Evolutionary conservation across 2,329 filamentous ascomycete genomes (phyloP).

Genomic region (Aspergillus puulaauensis): DNA sequence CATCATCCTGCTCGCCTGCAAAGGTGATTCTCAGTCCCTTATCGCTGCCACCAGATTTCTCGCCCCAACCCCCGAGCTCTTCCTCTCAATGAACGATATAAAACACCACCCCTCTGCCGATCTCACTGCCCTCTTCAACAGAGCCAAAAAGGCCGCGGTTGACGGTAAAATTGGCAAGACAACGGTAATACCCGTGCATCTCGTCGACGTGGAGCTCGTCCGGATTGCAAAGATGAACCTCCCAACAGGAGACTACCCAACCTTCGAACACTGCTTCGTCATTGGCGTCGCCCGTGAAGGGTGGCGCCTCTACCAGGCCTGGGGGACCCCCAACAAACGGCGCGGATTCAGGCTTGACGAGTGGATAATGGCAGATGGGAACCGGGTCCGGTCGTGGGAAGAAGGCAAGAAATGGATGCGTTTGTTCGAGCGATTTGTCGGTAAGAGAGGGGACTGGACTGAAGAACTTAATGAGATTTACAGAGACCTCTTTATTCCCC

Average conservation of each 20-base stretch:
- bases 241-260: no score
- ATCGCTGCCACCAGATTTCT: not conserved
- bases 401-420: not conserved
- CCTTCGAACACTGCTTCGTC: not conserved
- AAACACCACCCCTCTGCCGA: not conserved
- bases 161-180: not conserved
- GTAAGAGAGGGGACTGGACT: not conserved
- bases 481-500: not conserved
- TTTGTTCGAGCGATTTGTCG: not conserved
- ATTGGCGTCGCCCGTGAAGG: not conserved
- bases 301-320: not conserved
- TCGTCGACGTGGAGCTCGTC: not conserved
- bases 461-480: not conserved
- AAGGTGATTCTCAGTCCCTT: not conserved
- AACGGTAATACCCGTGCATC: not conserved
- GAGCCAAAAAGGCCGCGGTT: not conserved
- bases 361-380: not conserved
- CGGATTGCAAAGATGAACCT: not conserved
- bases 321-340: not conserved
- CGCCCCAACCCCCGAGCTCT: not conserved
- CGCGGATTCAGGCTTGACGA: not conserved
- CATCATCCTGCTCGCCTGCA: not conserved
- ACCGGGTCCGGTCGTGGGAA: not conserved
- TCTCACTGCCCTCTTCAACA: not conserved
- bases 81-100: not conserved